These are phyloP conservation scores for Colletotrichum brevisporum DNA, from an alignment of 2,329 filamentous ascomycete species.

Conservation along the genomic window DNA sequence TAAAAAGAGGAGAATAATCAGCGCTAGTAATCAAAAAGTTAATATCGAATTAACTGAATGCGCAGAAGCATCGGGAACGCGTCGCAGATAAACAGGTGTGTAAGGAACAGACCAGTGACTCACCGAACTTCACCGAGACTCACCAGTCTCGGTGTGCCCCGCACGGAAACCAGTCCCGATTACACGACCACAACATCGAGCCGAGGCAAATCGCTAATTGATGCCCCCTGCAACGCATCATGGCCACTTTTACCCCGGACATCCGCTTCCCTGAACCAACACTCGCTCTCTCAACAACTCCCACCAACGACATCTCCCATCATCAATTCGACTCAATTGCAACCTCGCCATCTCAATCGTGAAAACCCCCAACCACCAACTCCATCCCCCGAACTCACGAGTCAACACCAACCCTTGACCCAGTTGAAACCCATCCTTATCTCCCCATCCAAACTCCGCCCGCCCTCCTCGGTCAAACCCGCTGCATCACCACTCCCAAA, in stretches of 20 bases:
- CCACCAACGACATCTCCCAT: too few relatives aligned
- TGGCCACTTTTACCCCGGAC: conserved; percentile 7
- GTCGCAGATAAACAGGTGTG: too few relatives aligned
- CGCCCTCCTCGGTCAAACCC: not conserved
- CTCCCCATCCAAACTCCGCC: not conserved
- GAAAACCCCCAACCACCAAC: too few relatives aligned
- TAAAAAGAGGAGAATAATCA: too few relatives aligned
- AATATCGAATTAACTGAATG: too few relatives aligned
- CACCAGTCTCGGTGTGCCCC: conserved; percentile 31
- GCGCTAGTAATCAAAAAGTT: accelerated
- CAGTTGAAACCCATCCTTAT: not conserved
- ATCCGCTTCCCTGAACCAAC: not conserved
- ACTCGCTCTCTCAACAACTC: not conserved
- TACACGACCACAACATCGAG: not conserved
- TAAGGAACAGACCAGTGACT: not conserved
- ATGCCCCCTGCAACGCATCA: not conserved
- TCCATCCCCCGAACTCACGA: not conserved
- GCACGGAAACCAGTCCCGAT: conserved; percentile 3
- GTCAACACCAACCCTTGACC: not conserved
- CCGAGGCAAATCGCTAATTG: conserved; percentile 21
- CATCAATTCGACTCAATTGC: conserved; percentile 6
- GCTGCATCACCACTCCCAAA: not conserved
- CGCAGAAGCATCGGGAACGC: too few relatives aligned
- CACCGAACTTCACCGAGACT: not conserved
- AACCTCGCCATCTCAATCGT: not conserved